Conservation (phyloP, 1,284 basidiomycete genomes). For the Xerocomus nothofagi region DNA sequence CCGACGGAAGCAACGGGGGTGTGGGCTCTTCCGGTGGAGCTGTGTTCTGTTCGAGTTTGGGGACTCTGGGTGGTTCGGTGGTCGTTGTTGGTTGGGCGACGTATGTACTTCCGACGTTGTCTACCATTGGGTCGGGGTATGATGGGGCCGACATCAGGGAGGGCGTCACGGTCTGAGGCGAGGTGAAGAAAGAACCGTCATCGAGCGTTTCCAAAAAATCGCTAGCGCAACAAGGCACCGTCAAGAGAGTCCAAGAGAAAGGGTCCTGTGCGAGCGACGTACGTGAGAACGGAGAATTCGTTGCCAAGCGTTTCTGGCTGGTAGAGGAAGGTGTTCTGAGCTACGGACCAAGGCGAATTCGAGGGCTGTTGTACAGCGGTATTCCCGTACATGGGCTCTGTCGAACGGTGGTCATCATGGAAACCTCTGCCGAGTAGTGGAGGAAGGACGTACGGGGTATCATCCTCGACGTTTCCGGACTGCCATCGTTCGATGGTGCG, state of each 20-base stretch:
- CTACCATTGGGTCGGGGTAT: constrained; percentile 27
- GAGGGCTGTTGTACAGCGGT: constrained; percentile 34
- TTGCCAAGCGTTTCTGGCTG: constrained; percentile 72
- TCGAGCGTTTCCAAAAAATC: constrained; percentile 82
- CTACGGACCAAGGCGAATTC: constrained; percentile 51
- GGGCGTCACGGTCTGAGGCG: constrained; percentile 48
- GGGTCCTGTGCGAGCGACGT: constrained; percentile 32
- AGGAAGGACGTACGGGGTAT: constrained; percentile 13
- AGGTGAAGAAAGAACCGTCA: constrained; percentile 67
- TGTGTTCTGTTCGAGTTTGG: constrained; percentile 19
- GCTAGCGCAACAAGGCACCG: constrained; percentile 41
- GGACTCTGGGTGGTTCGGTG: constrained; percentile 15
- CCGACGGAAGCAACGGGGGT: constrained; percentile 56
- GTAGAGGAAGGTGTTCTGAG: constrained; percentile 57
- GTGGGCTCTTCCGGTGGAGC: constrained; percentile 26
- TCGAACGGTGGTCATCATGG: constrained; percentile 9
- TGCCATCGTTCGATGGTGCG: constrained; percentile 32
- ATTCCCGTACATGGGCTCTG: constrained; percentile 37
- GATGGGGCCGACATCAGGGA: constrained; percentile 50
- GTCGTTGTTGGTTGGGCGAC: constrained; percentile 18
- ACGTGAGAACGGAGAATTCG: constrained; percentile 82
- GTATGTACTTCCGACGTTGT: constrained; percentile 16
- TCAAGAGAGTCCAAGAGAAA: background rate
- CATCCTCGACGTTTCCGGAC: constrained; percentile 24
- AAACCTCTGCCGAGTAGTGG: constrained; percentile 11